Percentiles rank a stretch among this genome's conserved stretches.
phyloP scores from a whole-genome alignment of 2,329 filamentous ascomycete genomes.

The Stemphylium lycopersici region DNA sequence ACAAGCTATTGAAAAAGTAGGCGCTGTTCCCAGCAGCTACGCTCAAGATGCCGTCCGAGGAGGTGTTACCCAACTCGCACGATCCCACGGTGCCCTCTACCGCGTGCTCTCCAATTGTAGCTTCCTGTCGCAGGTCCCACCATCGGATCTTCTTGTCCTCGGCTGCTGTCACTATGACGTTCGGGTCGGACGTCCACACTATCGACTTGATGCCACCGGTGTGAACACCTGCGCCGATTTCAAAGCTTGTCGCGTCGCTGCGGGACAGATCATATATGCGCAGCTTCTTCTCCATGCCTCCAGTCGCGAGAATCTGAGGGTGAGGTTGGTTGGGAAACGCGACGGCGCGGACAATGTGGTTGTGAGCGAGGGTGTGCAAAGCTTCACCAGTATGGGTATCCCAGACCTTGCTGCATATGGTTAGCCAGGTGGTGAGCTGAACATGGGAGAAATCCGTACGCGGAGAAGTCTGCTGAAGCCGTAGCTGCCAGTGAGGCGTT shows the following conservation, averaged over 20 bases:
- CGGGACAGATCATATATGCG: conserved; percentile 87
- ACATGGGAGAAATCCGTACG: conserved; percentile 60
- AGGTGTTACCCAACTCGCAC: conserved; percentile 75
- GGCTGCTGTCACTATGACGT: conserved; percentile 86
- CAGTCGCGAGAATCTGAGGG: conserved; percentile 84
- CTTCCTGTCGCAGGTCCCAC: conserved; percentile 84
- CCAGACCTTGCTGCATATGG: conserved; percentile 79
- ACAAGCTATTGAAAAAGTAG: conserved; percentile 84
- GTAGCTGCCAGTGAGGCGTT: conserved; percentile 90
- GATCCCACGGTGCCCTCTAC: conserved; percentile 88
- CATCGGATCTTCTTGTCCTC: conserved; percentile 91
- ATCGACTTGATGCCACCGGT: conserved; percentile 93
- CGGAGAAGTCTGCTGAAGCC: conserved; percentile 93
- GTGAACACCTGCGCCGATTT: conserved; percentile 86
- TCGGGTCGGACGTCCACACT: conserved; percentile 88
- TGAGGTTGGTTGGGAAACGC: conserved; percentile 79
- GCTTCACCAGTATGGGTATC: conserved; percentile 93
- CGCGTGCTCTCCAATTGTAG: conserved; percentile 75
- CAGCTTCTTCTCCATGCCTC: conserved; percentile 94
- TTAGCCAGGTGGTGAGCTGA: conserved; percentile 32
- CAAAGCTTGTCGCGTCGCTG: conserved; percentile 67
- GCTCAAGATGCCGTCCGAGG: conserved; percentile 75
- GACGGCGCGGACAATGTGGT: conserved; percentile 93
- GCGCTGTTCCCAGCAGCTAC: conserved; percentile 94
- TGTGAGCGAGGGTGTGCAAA: conserved; percentile 83